Evolutionary conservation across 2,329 filamentous ascomycete genomes (phyloP).

Genomic region (Claviceps sp.): DNA sequence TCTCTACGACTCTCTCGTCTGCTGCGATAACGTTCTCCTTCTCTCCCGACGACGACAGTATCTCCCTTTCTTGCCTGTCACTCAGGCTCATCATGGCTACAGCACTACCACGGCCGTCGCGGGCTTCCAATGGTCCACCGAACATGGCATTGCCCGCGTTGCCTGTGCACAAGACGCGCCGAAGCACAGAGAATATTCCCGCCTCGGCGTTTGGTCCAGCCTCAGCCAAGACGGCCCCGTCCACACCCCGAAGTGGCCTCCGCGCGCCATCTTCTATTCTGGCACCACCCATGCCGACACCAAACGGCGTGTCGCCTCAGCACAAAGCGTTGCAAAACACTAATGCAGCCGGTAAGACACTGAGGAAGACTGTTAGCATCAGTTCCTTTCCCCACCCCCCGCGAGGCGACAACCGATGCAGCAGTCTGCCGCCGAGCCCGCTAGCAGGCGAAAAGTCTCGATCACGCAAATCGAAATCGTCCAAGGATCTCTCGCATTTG

Average conservation of each 20-base stretch:
- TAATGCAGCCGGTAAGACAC: slow-evolving; percentile 49
- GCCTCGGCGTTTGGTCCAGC: slow-evolving; percentile 13
- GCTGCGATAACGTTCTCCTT: neutral
- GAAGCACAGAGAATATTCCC: slow-evolving; percentile 41
- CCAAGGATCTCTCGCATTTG: slow-evolving; percentile 38
- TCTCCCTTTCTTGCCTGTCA: neutral
- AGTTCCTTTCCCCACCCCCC: slow-evolving; percentile 89
- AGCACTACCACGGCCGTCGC: slow-evolving; percentile 51
- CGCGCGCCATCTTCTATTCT: slow-evolving; percentile 44
- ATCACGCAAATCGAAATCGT: slow-evolving; percentile 40
- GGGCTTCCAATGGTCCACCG: slow-evolving; percentile 57
- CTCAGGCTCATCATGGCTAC: slow-evolving; percentile 25
- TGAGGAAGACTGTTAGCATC: slow-evolving; percentile 85
- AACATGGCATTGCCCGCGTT: slow-evolving; percentile 60
- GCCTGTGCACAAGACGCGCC: slow-evolving; percentile 59
- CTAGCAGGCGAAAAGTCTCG: slow-evolving; percentile 38
- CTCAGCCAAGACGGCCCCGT: slow-evolving; percentile 26
- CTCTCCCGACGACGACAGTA: neutral
- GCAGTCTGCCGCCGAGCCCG: slow-evolving; percentile 50
- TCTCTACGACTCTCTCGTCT: neutral
- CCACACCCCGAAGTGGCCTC: slow-evolving; percentile 42
- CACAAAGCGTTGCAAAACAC: slow-evolving; percentile 41
- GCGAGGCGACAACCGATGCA: slow-evolving; percentile 44
- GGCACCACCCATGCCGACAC: slow-evolving; percentile 39
- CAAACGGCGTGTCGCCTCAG: slow-evolving; percentile 41